Percentiles rank a stretch among this genome's conserved stretches.
phyloP scores from a whole-genome alignment of 441 rosid genomes.

The Syzygium malaccense region DNA sequence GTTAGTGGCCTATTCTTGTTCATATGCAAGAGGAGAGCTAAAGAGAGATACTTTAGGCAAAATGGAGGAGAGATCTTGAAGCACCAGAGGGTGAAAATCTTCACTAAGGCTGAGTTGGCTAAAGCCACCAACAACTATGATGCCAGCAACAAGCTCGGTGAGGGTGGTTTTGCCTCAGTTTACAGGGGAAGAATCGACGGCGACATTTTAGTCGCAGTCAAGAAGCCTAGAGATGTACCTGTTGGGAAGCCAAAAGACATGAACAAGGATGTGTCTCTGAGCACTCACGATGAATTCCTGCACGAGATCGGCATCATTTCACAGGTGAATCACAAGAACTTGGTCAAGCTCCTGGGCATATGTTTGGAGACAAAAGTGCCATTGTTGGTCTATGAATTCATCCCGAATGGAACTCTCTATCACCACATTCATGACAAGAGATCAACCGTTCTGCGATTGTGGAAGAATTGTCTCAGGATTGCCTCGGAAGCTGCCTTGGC shows the following conservation, averaged over 20 bases:
- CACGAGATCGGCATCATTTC: background rate
- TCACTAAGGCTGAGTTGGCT: too few relatives aligned
- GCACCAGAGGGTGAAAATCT: too few relatives aligned
- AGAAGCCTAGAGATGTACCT: background rate
- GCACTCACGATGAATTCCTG: background rate
- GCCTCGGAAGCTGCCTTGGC: background rate
- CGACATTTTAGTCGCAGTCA: too few relatives aligned
- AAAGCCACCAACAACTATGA: too few relatives aligned
- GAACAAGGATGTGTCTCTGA: background rate
- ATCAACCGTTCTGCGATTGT: background rate
- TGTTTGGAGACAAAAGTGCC: background rate
- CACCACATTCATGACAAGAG: background rate
- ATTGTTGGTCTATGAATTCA: background rate
- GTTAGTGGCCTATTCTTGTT: too few relatives aligned
- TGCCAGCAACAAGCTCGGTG: too few relatives aligned
- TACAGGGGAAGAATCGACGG: too few relatives aligned
- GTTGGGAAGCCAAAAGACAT: background rate
- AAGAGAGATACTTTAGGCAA: too few relatives aligned
- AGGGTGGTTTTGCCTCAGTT: too few relatives aligned
- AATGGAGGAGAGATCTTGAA: too few relatives aligned
- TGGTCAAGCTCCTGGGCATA: background rate
- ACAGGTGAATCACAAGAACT: background rate
- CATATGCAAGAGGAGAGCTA: too few relatives aligned
- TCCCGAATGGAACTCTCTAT: background rate
- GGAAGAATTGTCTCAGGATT: background rate